Evolutionary conservation across 768 basidiomycete genomes (phyloP), one percentile per base, ranked within the genome.

Genomic region (Exsudoporus frostii): DNA sequence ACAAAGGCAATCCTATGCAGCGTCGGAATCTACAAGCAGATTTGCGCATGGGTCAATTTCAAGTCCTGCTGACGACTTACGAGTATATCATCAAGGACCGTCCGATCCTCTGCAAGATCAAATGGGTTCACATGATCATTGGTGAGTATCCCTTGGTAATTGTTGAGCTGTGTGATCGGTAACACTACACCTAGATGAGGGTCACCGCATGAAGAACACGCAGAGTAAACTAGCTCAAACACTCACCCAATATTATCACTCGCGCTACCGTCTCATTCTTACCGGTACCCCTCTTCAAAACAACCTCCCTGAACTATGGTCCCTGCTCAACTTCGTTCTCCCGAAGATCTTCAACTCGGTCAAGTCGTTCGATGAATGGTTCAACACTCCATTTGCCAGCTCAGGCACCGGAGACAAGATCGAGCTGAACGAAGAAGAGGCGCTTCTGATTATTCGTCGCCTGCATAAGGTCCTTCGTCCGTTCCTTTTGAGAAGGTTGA

Each of bases 321-420:
- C 95, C 1, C 78, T 97, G 42, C 86, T 98, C 65, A 98, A 98
- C 70, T 98, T 98, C 67, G 93, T 89, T 32, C 79, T 93, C 6
- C 92, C 92, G 14, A 93, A 91, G 73, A 85, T 98, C 67, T 98
- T 99, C 80, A 98, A 98, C 75, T 98, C 96, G 1, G 94, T 97
- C 55, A 96, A 98, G 70, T 96, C 94, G 20, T 98, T 99, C 69
- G 97, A 98, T 64, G 97, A 98, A 66, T 99, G 97, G 97, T 99
- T 98, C 80, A 98, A 98, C 75, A 97, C 96, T 2, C 97, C 97
- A 0, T 99, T 99, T 60, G 96, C 97, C 54, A 98, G 92, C 71
- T 92, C 94, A n/a, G 96, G 96, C 29, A 90, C 91, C 0, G 88
- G 90, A 9, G 97, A 99, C 74, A 97, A 96, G 82, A 96, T 98